Evolutionary conservation across 2,329 filamentous ascomycete species (phyloP).

Genomic region (Acrocalymma vagum): DNA sequence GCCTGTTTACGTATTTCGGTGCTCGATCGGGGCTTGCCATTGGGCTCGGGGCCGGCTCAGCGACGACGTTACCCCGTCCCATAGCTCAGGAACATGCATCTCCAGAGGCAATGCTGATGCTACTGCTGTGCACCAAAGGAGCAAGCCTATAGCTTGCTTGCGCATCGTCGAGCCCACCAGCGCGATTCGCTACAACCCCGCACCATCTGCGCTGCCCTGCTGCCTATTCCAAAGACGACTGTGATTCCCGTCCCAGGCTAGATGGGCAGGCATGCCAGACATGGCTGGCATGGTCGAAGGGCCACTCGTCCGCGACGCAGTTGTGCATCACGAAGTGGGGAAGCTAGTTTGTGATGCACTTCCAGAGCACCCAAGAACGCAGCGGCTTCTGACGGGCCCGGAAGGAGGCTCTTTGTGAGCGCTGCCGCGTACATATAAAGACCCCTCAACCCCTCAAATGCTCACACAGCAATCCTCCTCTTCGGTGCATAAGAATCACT

Average conservation of each 20-base stretch:
- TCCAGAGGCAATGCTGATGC: conserved; percentile 22
- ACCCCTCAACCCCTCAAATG: conserved; percentile 31
- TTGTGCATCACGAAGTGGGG: conserved; percentile 44
- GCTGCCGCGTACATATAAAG: conserved; percentile 38
- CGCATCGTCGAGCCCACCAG: conserved; percentile 27
- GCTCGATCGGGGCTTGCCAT: conserved; percentile 15
- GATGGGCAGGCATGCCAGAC: no score
- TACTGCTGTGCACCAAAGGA: conserved; percentile 19
- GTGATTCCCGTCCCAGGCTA: conserved; percentile 34
- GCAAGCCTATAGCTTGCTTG: conserved; percentile 25
- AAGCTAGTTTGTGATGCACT: conserved; percentile 29
- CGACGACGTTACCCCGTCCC: conserved; percentile 14
- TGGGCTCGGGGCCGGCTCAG: conserved; percentile 17
- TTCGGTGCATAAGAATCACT: conserved; percentile 22
- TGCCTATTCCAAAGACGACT: conserved; percentile 44
- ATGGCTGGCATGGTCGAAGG: no score
- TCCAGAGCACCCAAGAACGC: conserved; percentile 30
- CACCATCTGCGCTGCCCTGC: conserved; percentile 37
- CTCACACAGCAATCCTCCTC: conserved; percentile 22
- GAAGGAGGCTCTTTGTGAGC: conserved; percentile 23
- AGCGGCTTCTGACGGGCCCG: conserved; percentile 21
- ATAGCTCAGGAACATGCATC: conserved; percentile 18
- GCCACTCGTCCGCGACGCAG: conserved; percentile 27
- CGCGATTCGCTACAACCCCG: conserved; percentile 47
- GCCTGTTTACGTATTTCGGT: conserved; percentile 27